phyloP scores from a whole-genome alignment of 2,329 filamentous ascomycete species.

The Aspergillus candidus region DNA sequence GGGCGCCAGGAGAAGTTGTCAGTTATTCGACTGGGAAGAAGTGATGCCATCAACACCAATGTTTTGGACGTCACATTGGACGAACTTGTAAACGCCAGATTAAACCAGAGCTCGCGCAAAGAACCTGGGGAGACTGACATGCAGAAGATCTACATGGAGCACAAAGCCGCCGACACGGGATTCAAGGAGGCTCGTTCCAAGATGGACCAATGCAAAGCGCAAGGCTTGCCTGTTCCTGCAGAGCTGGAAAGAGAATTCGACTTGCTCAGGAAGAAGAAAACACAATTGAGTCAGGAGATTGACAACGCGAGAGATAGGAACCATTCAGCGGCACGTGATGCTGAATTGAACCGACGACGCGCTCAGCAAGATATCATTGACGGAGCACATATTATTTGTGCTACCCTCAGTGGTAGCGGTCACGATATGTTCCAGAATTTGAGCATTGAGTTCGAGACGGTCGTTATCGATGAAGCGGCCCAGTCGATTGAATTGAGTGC shows the following conservation, averaged over 20 bases:
- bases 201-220: constrained; percentile 60
- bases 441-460: constrained; percentile 95
- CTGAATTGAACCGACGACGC: constrained; percentile 74
- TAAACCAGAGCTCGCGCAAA: constrained; percentile 47
- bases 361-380: constrained; percentile 89
- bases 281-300: constrained; percentile 70
- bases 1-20: constrained; percentile 72
- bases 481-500: constrained; percentile 97
- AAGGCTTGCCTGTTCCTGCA: constrained; percentile 38
- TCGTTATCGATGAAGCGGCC: constrained; percentile 95
- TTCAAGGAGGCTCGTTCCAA: constrained; percentile 65
- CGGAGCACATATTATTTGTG: constrained; percentile 85
- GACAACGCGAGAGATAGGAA: constrained; percentile 83
- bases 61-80: constrained; percentile 91
- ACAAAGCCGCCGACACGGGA: constrained; percentile 56
- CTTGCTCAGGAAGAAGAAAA: constrained; percentile 68
- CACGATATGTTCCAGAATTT: constrained; percentile 96
- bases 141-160: constrained; percentile 64
- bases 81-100: constrained; percentile 72
- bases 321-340: constrained; percentile 72
- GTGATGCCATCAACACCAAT: constrained; percentile 82
- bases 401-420: constrained; percentile 88
- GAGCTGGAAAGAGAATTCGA: constrained; percentile 71
- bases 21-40: constrained; percentile 82
- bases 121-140: constrained; percentile 47